Evolutionary conservation across 306 rosid species (phyloP), one percentile per base, ranked within the genome.

Genomic region (Lupinus albus): DNA sequence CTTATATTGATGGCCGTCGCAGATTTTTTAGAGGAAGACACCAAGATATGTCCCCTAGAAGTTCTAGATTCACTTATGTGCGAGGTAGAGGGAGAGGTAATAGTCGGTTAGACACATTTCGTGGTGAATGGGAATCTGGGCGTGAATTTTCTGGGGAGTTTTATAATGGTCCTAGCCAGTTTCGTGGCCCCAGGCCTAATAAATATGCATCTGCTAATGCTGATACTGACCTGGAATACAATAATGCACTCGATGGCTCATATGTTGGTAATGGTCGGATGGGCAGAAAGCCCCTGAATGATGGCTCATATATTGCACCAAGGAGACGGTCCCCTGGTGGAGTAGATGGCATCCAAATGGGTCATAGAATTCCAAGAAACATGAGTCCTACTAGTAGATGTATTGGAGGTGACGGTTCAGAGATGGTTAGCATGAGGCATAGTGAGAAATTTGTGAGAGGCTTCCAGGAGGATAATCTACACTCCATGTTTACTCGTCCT

Each of bases 321-420:
- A 84, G 98, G 85, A 81, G 96, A 70, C 78, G 84, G 47, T 89
- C 96, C 50, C 89, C 95, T 4, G 80, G 85, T 61, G 87, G 81
- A 32, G 79, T 78, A 69, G 86, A 82, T 47, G 82, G 83, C 64
- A 72, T 77, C 15, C 88, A 83, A 54, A 82, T 88, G 84, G 82
- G 83, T 69, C 84, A 78, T 39, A 80, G 94, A 69, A 82, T 82
- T 63, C 80, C 80, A 11, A 86, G 97, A 76, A 75, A 61, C 61
- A 76, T 83, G 57, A 85, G 95, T 68, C 89, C 93, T 28, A 68
- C 89, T 28, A 66, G 65, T 78, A 81, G 96, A 79, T 84, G 88
- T 70, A 61, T 74, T 55, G 85, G 83, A 51, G 81, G 74, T 46
- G 86, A 84, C 78, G 83, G 81, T 55, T 72, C 92, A 20, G 91